Base-by-base conservation (phyloP, 2,329 filamentous ascomycete genomes). In the Colletotrichum salicis region DNA sequence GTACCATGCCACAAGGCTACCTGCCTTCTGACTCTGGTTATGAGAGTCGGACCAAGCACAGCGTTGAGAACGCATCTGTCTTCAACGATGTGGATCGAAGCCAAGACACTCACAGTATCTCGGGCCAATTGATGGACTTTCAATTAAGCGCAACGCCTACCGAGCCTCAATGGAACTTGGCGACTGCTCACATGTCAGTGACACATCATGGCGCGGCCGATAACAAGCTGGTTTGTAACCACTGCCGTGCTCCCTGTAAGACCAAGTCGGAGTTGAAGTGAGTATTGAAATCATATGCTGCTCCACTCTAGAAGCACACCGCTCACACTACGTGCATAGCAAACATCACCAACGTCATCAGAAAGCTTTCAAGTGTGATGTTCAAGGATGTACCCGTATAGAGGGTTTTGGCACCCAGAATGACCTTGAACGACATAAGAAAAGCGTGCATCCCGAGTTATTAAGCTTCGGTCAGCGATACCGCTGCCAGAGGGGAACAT, bases 391-490 rank as follows among this genome's bases (percentile, higher is more conserved):
- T 79, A 75, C 77, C 10, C 86, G 90, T 22, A 83, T 79, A 5
- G 85, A 89, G 73, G 94, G 94, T 0, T 97, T 97, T 76, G 91
- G 92, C 22, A 97, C 94, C 0, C 81, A 84, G 22, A 97, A 97
- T 78, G 95, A 97, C 76, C 88, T 96, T 13, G 88, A 92, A n/a
- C 87, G 95, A 64, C 95, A 97, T 79, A 90, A 88, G 76, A 90
- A 89, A 77, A 93, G 91, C 71, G 90, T 93, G 6, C 95, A 97
- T 78, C 81, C 81, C 2, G 76, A 83, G 76, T 51, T 83, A 81
- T 70, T 84, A 1, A 85, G 86, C 10, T 83, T 82, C 0, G 84
- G 83, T 56, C 87, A 87, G 71, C 84, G 84, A 51, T 94, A 87
- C 74, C 87, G 85, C 67, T 96, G 93, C 78, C 86, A 85, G 62